Evolutionary conservation across 306 rosid species (phyloP).

Genomic region (Sechiopsis laciniata): DNA sequence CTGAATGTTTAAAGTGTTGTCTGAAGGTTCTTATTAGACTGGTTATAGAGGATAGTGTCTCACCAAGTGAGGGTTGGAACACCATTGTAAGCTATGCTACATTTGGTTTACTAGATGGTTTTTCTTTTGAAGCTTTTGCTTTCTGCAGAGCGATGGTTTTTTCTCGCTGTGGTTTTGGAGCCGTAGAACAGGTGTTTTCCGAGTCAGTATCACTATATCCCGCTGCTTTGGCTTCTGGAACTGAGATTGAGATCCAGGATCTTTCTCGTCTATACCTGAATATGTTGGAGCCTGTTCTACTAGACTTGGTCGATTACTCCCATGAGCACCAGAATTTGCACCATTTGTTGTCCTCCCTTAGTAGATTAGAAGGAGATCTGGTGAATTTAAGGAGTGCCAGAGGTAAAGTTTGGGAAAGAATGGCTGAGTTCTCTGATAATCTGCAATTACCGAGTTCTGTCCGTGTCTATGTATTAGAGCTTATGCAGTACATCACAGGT

Average conservation of each 20-base stretch:
- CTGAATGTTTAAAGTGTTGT: conserved; percentile 58
- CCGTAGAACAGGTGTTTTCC: conserved; percentile 71
- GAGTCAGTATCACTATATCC: conserved; percentile 43
- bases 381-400: conserved; percentile 70
- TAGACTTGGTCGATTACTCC: conserved; percentile 54
- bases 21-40: conserved; percentile 67
- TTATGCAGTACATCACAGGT: conserved; percentile 83
- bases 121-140: conserved; percentile 44
- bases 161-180: conserved; percentile 86
- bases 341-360: conserved; percentile 63
- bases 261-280: conserved; percentile 64
- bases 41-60: conserved; percentile 79
- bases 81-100: conserved; percentile 51
- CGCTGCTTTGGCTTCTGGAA: conserved; percentile 35
- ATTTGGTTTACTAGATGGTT: conserved; percentile 54
- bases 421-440: conserved; percentile 82
- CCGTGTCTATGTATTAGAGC: conserved; percentile 78
- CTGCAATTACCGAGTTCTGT: conserved; percentile 70
- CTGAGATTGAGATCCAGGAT: conserved; percentile 42
- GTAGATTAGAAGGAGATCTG: conserved; percentile 77
- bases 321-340: conserved; percentile 60
- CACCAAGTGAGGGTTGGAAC: conserved; percentile 91
- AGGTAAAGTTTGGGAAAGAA: conserved; percentile 68
- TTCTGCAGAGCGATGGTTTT: conserved; percentile 83
- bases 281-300: conserved; percentile 61